Conservation (phyloP, 352 stramenopile species). For the Phytophthora palmivora region DNA sequence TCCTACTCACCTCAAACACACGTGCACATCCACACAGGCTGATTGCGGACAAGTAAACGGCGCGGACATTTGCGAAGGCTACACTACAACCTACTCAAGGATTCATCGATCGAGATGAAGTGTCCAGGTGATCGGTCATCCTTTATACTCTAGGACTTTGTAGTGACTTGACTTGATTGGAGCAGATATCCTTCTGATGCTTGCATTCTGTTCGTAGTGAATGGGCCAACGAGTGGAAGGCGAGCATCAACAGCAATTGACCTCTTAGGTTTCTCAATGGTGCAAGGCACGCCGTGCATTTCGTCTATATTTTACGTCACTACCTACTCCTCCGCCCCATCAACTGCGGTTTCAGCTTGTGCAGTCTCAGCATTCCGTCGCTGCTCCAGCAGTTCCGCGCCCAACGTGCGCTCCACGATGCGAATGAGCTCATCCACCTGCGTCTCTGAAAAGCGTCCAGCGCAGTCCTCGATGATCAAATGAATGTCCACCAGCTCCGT, state of each 20-base stretch:
- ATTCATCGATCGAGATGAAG: no score
- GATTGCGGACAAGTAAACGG: slow-evolving; percentile 1
- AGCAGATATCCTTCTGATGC: slow-evolving; percentile 38
- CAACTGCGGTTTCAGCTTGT: slow-evolving; percentile 21
- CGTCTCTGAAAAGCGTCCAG: slow-evolving; percentile 73
- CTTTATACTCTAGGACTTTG: slow-evolving; percentile 23
- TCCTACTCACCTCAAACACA: slow-evolving; percentile 35
- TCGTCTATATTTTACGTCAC: slow-evolving; percentile 34
- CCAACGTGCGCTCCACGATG: slow-evolving; percentile 75
- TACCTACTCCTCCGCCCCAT: slow-evolving; percentile 27
- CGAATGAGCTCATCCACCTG: slow-evolving; percentile 81
- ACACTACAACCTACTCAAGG: slow-evolving; percentile 6
- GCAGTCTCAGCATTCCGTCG: slow-evolving; percentile 43
- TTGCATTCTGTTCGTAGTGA: slow-evolving; percentile 44
- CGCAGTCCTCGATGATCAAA: slow-evolving; percentile 86
- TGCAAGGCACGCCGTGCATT: slow-evolving; percentile 8
- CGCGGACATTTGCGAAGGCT: not conserved
- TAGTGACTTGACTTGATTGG: slow-evolving; percentile 6
- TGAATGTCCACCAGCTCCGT: slow-evolving; percentile 87
- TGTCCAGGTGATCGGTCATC: slow-evolving; percentile 27
- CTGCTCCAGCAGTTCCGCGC: slow-evolving; percentile 36
- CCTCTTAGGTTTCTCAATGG: slow-evolving; percentile 17
- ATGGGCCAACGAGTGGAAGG: slow-evolving; percentile 12
- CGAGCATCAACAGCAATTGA: slow-evolving; percentile 20
- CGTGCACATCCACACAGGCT: slow-evolving; percentile 37